Evolutionary conservation across 768 basidiomycete genomes (phyloP).

Genomic region (Chalciporus pseudorubinellus): DNA sequence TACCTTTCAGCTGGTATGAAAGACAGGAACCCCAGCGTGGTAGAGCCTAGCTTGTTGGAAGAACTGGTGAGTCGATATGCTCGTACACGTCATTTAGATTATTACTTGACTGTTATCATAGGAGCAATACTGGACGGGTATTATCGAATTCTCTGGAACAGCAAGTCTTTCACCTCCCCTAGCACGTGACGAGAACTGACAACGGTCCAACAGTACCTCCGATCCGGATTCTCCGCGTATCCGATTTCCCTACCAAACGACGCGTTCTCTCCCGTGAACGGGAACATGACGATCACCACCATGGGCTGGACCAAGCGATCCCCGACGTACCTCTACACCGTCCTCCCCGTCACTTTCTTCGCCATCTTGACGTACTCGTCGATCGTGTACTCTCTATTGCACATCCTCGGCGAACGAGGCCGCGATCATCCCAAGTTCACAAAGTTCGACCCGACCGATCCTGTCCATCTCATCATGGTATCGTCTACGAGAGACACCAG

Average conservation of each 20-base stretch:
- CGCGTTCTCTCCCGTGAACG: neutral
- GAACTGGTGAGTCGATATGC: neutral
- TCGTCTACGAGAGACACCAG: neutral
- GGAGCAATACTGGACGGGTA: constrained; percentile 17
- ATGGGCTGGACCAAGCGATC: constrained; percentile 1
- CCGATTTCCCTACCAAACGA: neutral
- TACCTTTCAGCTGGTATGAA: neutral
- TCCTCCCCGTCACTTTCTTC: constrained; percentile 2
- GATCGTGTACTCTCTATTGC: neutral
- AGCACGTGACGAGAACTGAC: no score
- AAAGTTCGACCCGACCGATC: constrained; percentile 1
- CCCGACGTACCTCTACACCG: neutral
- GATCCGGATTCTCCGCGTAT: no score
- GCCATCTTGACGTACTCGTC: neutral
- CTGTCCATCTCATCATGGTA: constrained; percentile 1
- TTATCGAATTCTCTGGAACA: constrained; percentile 18
- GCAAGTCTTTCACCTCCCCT: neutral
- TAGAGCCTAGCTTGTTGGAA: neutral
- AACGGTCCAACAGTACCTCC: no score
- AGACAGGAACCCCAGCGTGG: neutral
- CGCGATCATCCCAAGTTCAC: neutral
- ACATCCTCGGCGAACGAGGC: neutral
- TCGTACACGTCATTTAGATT: neutral
- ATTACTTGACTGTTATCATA: neutral
- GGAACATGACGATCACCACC: neutral